phyloP scores from a whole-genome alignment of 1,284 basidiomycete species.

The Flammula alnicola region DNA sequence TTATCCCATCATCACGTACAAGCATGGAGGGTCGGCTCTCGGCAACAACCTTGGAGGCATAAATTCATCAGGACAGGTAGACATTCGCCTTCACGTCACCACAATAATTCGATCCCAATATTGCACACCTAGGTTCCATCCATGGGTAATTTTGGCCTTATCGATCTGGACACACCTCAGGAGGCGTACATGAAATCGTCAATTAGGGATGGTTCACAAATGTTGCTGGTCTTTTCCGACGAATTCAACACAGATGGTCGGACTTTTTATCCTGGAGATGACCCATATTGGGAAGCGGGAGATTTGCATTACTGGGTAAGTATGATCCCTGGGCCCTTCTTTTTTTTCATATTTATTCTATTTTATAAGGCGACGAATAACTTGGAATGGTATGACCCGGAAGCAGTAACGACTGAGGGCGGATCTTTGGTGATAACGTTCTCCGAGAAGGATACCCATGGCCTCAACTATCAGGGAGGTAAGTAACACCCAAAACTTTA shows the following conservation, averaged over 20 bases:
- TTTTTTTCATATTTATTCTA: neutral
- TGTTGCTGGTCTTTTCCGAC: constrained; percentile 67
- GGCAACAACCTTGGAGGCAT: constrained; percentile 75
- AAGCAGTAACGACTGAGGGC: constrained; percentile 77
- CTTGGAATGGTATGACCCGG: constrained; percentile 72
- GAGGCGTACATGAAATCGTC: constrained; percentile 55
- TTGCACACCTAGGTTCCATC: constrained; percentile 49
- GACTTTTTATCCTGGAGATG: constrained; percentile 68
- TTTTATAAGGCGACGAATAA: constrained; percentile 55
- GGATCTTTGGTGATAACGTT: constrained; percentile 86
- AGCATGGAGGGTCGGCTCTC: constrained; percentile 39
- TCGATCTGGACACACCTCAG: constrained; percentile 70
- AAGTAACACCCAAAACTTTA: constrained; percentile 6
- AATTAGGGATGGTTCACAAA: constrained; percentile 49
- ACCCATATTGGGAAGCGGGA: constrained; percentile 71
- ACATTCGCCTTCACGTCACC: constrained; percentile 3
- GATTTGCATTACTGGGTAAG: constrained; percentile 76
- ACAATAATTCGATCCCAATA: neutral
- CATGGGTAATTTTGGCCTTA: constrained; percentile 61
- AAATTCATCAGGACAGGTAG: constrained; percentile 58
- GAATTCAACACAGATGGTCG: constrained; percentile 79
- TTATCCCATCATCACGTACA: constrained; percentile 58
- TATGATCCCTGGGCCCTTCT: constrained; percentile 3
- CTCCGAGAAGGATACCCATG: constrained; percentile 65
- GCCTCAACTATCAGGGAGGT: constrained; percentile 77